These are phyloP conservation scores for Saraca asoca DNA, from an alignment of 331 rosid genomes.

Conservation along the genomic window DNA sequence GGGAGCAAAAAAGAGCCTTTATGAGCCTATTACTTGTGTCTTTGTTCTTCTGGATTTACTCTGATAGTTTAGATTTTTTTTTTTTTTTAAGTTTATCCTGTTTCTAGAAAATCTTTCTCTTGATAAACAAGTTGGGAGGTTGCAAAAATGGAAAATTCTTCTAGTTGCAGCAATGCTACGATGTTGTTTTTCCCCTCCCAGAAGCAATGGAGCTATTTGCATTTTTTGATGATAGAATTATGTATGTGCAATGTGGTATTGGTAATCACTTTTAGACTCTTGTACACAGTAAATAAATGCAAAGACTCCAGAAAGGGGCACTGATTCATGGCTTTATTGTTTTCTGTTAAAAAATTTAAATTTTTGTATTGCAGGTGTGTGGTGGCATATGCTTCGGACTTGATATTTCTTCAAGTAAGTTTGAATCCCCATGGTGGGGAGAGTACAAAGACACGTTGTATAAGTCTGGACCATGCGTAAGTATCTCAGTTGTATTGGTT, in stretches of 20 bases:
- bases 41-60: conserved; percentile 3
- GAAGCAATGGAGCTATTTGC: too few relatives aligned
- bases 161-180: conserved; percentile 7
- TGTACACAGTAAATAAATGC: conserved; percentile 1
- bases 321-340: conserved; percentile 22
- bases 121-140: conserved; percentile 20
- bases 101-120: conserved; percentile 12
- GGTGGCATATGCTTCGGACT: conserved; percentile 87
- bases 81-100: not conserved
- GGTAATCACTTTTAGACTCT: not conserved
- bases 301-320: conserved; percentile 6
- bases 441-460: conserved; percentile 64
- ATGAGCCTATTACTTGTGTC: not conserved
- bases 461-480: conserved; percentile 94
- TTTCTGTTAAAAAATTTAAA: not conserved
- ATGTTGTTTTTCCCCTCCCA: too few relatives aligned
- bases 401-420: conserved; percentile 71
- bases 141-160: conserved; percentile 11
- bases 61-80: not conserved
- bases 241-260: not conserved
- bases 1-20: not conserved
- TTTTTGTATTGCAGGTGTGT: conserved; percentile 64
- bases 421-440: conserved; percentile 82
- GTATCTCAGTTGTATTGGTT: conserved; percentile 36
- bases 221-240: too few relatives aligned